Conservation (phyloP, 2,329 filamentous ascomycete species). For the Domatiomyces globalis region DNA sequence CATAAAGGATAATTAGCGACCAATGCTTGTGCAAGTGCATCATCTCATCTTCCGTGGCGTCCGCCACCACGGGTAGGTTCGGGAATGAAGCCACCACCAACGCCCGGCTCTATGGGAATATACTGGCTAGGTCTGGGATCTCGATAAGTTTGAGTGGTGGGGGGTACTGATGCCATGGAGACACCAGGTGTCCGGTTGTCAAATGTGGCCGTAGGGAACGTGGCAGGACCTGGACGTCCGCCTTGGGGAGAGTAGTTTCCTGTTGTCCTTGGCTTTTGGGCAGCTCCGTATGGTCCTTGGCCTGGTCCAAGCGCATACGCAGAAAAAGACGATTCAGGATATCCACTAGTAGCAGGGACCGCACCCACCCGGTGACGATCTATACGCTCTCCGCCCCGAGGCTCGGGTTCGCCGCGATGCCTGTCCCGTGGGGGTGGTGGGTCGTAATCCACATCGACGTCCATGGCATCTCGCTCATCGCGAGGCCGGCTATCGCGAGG, state of each 20-base stretch:
- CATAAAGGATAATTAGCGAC: neutral
- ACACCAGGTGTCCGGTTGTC: neutral
- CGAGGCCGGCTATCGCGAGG: neutral
- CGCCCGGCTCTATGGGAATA: neutral
- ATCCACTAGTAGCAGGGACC: neutral
- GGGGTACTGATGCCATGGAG: neutral
- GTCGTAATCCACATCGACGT: conserved; percentile 14
- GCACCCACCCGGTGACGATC: neutral
- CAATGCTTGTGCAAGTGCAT: neutral
- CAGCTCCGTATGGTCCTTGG: neutral
- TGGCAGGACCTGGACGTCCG: neutral
- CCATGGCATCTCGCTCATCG: conserved; percentile 5
- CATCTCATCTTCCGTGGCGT: neutral
- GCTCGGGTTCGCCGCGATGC: conserved; percentile 7
- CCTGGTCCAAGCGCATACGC: neutral
- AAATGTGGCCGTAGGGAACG: neutral
- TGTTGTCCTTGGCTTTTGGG: neutral
- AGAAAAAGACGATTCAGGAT: neutral
- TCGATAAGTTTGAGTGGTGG: neutral
- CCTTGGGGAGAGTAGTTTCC: neutral
- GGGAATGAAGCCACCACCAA: neutral
- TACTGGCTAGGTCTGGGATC: conserved; percentile 1
- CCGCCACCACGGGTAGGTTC: neutral
- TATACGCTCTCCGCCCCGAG: conserved; percentile 3
- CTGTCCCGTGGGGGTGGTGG: conserved; percentile 8